Percentiles rank a stretch among this genome's conserved stretches.
Conservation (phyloP, 371 early-diverging fungal species). For the Mucor irregularis region DNA sequence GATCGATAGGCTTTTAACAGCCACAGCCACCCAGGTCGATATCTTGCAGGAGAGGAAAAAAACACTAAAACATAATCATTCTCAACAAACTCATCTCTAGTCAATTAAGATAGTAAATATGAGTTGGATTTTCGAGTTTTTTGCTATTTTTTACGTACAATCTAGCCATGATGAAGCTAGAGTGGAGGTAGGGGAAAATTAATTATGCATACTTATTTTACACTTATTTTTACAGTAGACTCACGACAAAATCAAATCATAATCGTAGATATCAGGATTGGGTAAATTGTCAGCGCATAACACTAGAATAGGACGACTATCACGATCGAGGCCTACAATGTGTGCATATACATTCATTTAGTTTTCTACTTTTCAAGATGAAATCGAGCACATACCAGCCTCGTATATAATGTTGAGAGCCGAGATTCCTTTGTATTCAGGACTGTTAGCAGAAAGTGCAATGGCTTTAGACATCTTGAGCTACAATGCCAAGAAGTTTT, state of each 20-base stretch:
- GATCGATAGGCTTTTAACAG: constrained; percentile 80
- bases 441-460: constrained; percentile 33
- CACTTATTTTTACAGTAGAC: constrained; percentile 2
- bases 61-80: constrained; percentile 85
- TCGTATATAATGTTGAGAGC: constrained; percentile 50
- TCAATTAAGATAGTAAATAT: not conserved
- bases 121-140: not conserved
- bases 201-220: not conserved
- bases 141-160: constrained; percentile 26
- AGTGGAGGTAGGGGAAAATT: not conserved
- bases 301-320: constrained; percentile 79
- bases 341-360: not conserved
- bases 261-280: constrained; percentile 70
- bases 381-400: constrained; percentile 35
- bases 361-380: not conserved
- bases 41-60: constrained; percentile 79
- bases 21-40: constrained; percentile 87
- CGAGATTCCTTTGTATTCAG: constrained; percentile 50
- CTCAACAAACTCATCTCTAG: constrained; percentile 76
- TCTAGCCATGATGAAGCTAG: constrained; percentile 40
- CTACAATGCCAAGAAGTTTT: not conserved
- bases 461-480: constrained; percentile 28
- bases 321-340: constrained; percentile 75
- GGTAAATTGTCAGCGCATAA: constrained; percentile 84
- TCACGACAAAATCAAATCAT: constrained; percentile 79